Base-by-base conservation (phyloP, 192 early-diverging fungal species). In the Entophlyctis luteolus region DNA sequence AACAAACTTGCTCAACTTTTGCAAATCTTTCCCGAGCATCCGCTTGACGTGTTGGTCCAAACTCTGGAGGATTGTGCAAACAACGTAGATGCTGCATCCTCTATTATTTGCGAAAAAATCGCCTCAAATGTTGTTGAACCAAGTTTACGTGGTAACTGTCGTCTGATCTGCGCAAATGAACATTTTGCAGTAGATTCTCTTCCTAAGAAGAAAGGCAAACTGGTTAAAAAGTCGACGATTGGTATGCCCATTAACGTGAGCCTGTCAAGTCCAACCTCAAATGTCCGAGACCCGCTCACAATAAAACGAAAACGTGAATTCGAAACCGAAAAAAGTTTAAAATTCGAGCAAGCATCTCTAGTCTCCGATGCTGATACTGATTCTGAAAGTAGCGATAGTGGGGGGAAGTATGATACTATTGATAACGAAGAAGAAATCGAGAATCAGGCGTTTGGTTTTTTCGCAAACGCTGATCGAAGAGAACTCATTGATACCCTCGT, bases 321-420 rank as follows among this genome's bases (percentile, higher is more conserved):
- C 39, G 39, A 42, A 42, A n/a, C 39, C n/a, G n/a, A n/a, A n/a
- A n/a, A n/a, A n/a, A n/a, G n/a, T n/a, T n/a, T n/a, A n/a, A n/a
- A n/a, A n/a, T 42, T 42, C n/a, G 8, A 8, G n/a, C 39, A 42
- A n/a, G 39, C 39, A 42, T 12, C 8, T 42, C n/a, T 12, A 12
- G 39, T 8, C 8, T 42, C 39, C n/a, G 39, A 42, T n/a, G 39
- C 10, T n/a, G 65, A 34, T 0, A 37, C 20, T 55, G 47, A 46
- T n/a, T 50, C 49, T 36, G 69, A 52, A 33, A 76, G 57, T 20
- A 27, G 36, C 22, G 31, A 22, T 12, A 28, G 25, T 36, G 81
- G 45, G 81, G 79, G 35, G 77, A 76, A 34, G 79, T 79, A 73
- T 81, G 83, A 78, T 65, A 83, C 79, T 68, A n/a, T n/a, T n/a